phyloP scores from a whole-genome alignment of 106 monocot species.

The Acanthochlamys bracteata region DNA sequence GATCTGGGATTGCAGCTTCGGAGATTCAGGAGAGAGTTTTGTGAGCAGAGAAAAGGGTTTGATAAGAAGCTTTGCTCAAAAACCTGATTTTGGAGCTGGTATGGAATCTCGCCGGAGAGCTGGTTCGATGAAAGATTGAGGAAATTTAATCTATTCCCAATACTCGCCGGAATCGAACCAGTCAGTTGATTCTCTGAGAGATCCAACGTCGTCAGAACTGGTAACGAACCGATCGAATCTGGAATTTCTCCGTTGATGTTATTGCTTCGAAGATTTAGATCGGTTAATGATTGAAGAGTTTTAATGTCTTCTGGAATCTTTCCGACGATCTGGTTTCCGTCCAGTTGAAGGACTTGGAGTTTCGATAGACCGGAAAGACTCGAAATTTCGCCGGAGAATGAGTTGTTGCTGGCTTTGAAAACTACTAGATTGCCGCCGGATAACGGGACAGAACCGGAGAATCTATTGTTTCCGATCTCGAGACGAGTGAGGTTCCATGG shows the following conservation, averaged over 20 bases:
- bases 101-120: constrained; percentile 53
- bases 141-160: constrained; percentile 27
- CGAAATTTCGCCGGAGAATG: constrained; percentile 51
- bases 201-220: constrained; percentile 45
- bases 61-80: constrained; percentile 50
- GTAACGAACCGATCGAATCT: constrained; percentile 30
- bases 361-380: constrained; percentile 19
- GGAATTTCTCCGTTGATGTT: constrained; percentile 59
- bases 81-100: constrained; percentile 25
- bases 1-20: too few relatives aligned
- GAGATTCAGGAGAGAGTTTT: constrained; percentile 4
- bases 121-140: constrained; percentile 78
- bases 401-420: constrained; percentile 42
- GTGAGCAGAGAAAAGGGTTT: constrained; percentile 42
- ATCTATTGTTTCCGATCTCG: constrained; percentile 43
- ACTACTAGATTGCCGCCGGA: constrained; percentile 23
- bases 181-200: constrained; percentile 63
- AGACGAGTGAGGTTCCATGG: constrained; percentile 43
- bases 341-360: constrained; percentile 36
- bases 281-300: constrained; percentile 16
- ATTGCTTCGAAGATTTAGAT: constrained; percentile 59
- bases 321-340: constrained; percentile 47
- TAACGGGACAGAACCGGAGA: constrained; percentile 52
- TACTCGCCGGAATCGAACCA: constrained; percentile 27
- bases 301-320: constrained; percentile 32